Evolutionary conservation across 352 stramenopile genomes (phyloP), one percentile per base, ranked within the genome.

Genomic region (Phytophthora uliginosa): DNA sequence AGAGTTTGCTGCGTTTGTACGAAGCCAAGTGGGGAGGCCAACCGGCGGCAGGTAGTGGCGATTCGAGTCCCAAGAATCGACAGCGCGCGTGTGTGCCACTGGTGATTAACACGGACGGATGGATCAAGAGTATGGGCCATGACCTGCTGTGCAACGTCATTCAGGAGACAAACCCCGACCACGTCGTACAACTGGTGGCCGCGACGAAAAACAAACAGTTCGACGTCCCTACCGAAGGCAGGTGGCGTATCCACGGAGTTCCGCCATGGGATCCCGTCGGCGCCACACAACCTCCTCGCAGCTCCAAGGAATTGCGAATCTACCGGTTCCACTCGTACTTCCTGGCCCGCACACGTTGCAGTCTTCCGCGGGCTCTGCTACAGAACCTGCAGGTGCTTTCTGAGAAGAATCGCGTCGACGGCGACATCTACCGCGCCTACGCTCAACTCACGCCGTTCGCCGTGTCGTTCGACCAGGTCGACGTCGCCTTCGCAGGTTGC

Each of bases 91-190:
- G 69, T 42, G 81, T 98, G 28, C 97, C 97, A 34, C 82, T 99
- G 1, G 78, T 99, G 15, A 89, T 99, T 66, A 99, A 99, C 76
- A 98, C 97, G 17, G 97, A 99, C 77, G 97, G 97, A 47, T 99
- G 97, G 97, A 91, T 99, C 62, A 99, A 99, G 83, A 98, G 96
- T 56, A 97, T 99, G 83, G 97, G 97, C 10, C 92, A 96, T 68
- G 92, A 99, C 66, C 81, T 99, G 63, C 86, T 99, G 38, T 96
- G 92, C 59, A 87, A 86, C 22, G 85, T 99, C 42, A 94, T 99
- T 36, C 74, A 95, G 34, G 81, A 88, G 53, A 79, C 93, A 3
- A 74, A 79, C 48, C 96, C 96, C 15, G 81, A 94, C 7, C 93
- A 99, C 81, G 88, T 99, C 65, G 88, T 99, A 40, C 96, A 99